These are phyloP conservation scores for Naganishia randhawae DNA, from an alignment of 768 basidiomycete genomes.

Conservation along the genomic window DNA sequence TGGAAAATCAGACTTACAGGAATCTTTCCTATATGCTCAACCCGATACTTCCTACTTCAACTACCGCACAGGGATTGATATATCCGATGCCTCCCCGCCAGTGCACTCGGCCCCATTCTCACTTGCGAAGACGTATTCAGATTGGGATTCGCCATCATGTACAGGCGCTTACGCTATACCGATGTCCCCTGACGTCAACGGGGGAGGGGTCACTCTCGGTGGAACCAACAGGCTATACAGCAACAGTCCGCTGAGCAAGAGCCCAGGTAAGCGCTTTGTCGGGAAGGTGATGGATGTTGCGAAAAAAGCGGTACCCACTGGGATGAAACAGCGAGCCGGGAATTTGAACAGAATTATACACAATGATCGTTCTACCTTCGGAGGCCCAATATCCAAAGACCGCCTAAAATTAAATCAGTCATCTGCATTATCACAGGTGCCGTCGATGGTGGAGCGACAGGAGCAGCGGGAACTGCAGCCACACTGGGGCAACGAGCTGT, in stretches of 20 bases:
- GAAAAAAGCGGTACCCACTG: slow-evolving; percentile 2
- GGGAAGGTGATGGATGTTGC: slow-evolving; percentile 8
- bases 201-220: neutral
- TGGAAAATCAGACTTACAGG: neutral
- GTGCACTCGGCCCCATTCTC: neutral
- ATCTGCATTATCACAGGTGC: neutral
- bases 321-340: slow-evolving; percentile 1
- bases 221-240: slow-evolving; percentile 1
- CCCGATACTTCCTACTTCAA: slow-evolving; percentile 4
- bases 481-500: slow-evolving; percentile 1
- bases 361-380: neutral
- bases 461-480: neutral
- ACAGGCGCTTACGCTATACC: neutral
- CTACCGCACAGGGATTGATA: neutral
- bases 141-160: neutral
- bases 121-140: slow-evolving; percentile 11
- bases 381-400: neutral
- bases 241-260: slow-evolving; percentile 18
- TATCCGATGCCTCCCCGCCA: neutral
- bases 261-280: slow-evolving; percentile 10
- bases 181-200: neutral
- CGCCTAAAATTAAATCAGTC: neutral
- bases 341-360: neutral
- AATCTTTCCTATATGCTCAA: neutral
- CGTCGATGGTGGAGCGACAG: neutral